A percentile compares a stretch with the other conserved stretches of the same genome.
Evolutionary conservation across 345 rosid genomes (phyloP).

Genomic region (Boechera stricta): DNA sequence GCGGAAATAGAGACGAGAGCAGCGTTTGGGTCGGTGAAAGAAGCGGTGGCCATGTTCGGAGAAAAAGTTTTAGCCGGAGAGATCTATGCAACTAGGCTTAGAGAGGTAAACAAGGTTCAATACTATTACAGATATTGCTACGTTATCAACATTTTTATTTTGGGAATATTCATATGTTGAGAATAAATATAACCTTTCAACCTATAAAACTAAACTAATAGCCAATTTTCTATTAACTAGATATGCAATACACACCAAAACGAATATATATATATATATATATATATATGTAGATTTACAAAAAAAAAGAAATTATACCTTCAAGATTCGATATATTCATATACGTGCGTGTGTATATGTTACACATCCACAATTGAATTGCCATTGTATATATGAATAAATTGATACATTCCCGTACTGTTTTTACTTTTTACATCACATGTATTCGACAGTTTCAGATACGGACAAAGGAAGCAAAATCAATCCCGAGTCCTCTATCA

Average conservation of each 20-base stretch:
- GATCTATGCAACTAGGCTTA: conserved; percentile 54
- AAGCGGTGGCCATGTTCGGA: conserved; percentile 80
- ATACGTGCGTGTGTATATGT: background rate
- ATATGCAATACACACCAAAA: too few relatives aligned
- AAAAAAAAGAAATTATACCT: too few relatives aligned
- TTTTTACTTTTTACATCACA: background rate
- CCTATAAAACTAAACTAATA: too few relatives aligned
- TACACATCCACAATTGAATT: background rate
- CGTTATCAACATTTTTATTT: background rate
- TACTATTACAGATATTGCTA: background rate
- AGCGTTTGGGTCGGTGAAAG: conserved; percentile 80
- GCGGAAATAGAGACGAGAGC: conserved; percentile 75
- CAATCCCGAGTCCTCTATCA: conserved; percentile 40
- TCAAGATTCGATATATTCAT: too few relatives aligned
- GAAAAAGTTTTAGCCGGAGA: conserved; percentile 69
- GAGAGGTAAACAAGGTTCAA: conserved; percentile 48
- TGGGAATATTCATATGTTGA: background rate
- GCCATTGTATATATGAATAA: background rate
- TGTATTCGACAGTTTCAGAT: conserved; percentile 14
- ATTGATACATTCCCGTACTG: background rate
- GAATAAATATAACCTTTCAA: background rate
- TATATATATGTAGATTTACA: too few relatives aligned
- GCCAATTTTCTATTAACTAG: too few relatives aligned
- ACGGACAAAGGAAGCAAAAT: conserved; percentile 31
- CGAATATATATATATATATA: too few relatives aligned